A percentile compares a stretch with the other conserved stretches of the same genome.
phyloP scores from a whole-genome alignment of 169 alveolate species.

The Cryptosporidium sp. region DNA sequence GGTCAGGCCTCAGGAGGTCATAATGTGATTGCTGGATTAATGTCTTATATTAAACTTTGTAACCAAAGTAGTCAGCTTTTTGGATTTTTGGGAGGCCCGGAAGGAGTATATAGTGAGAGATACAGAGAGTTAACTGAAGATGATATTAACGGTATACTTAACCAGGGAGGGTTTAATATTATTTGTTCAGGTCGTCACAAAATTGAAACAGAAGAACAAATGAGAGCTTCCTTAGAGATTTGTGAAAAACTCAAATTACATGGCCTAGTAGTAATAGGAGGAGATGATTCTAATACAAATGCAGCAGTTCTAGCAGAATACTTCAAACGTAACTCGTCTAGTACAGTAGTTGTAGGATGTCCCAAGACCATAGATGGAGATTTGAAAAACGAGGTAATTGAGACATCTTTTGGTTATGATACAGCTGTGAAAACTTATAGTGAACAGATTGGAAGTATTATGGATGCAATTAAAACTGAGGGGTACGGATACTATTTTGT shows the following conservation, averaged over 20 bases:
- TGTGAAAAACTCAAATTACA: slow-evolving; percentile 83
- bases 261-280: slow-evolving; percentile 90
- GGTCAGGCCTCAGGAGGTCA: slow-evolving; percentile 93
- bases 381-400: slow-evolving; percentile 87
- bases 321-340: slow-evolving; percentile 79
- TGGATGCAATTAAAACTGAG: slow-evolving; percentile 84
- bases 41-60: slow-evolving; percentile 83
- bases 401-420: slow-evolving; percentile 89
- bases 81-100: slow-evolving; percentile 88
- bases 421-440: slow-evolving; percentile 88
- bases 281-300: slow-evolving; percentile 91
- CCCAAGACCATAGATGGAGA: slow-evolving; percentile 93
- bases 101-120: slow-evolving; percentile 85
- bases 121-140: slow-evolving; percentile 85
- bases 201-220: slow-evolving; percentile 86
- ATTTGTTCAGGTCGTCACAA: slow-evolving; percentile 90
- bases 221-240: slow-evolving; percentile 81
- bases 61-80: slow-evolving; percentile 83
- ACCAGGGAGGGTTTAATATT: slow-evolving; percentile 89
- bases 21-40: slow-evolving; percentile 89
- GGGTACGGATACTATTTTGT: slow-evolving; percentile 87
- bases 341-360: slow-evolving; percentile 85
- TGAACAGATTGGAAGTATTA: slow-evolving; percentile 89
- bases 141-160: slow-evolving; percentile 81
- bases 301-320: slow-evolving; percentile 90